Evolutionary conservation across 2,329 filamentous ascomycete genomes (phyloP), one percentile per base, ranked within the genome.

Genomic region (Diplodia corticola): DNA sequence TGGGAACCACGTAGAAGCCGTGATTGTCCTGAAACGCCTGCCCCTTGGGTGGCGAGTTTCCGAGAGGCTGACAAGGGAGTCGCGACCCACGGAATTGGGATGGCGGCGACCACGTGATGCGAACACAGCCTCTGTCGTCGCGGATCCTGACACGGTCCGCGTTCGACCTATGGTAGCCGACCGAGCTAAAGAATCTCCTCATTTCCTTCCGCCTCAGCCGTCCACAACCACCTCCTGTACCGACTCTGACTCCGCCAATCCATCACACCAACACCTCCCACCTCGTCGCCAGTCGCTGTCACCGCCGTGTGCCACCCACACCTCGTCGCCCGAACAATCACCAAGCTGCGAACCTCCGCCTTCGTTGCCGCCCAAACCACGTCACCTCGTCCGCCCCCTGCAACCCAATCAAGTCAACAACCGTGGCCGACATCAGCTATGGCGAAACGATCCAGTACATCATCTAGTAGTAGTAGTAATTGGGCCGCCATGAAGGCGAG

Each of bases 401-500:
- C 48, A 22, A 26, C 51, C 64, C 40, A 24, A 28, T 46, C 20
- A 59, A 61, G 33, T 22, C 33, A 70, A 77, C 77, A 79, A 81
- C 75, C 79, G 78, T 83, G 82, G 81, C 81, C 81, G 74, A 72
- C 67, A 69, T 67, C 71, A 76, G 74, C 85, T 85, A 91, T 91
- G 87, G 91, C 88, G 85, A 84, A 85, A 79, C 85, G 86, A 80
- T 84, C 83, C 82, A 85, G 85, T 85, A 88, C 85, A 86, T 91
- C 85, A 89, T 90, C 79, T 79, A 83, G 79, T 80, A 85, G 88
- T 91, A 91, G 85, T 88, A 91, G 88, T 86, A 79, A 80, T 79
- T 76, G 76, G 74, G 84, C 88, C 83, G 90, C 91, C 79, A 89
- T 95, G 81, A 89, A 94, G 83, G 93, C 93, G 82, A 93, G 89